Percentiles rank a stretch among this genome's conserved stretches.
These are phyloP conservation scores for Fusarium nygamai DNA, from an alignment of 2,329 filamentous ascomycete species.

Conservation along the genomic window DNA sequence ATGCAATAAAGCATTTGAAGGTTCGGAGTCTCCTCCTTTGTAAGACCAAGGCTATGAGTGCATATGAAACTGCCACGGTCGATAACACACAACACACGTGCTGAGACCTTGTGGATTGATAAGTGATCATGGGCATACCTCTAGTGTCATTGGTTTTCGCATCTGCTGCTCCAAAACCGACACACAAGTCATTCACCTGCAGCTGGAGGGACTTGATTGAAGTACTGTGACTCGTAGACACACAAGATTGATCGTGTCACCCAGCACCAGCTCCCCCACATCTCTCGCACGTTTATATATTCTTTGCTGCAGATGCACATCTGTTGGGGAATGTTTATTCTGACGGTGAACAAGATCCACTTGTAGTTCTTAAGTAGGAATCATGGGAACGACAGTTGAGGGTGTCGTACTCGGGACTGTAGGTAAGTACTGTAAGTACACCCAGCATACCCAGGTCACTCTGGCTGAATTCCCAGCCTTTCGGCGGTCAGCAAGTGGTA, in stretches of 20 bases:
- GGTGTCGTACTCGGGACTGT: conserved; percentile 13
- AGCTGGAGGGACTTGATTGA: not conserved
- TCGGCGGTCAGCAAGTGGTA: not conserved
- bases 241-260: conserved; percentile 20
- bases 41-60: not conserved
- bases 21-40: not conserved
- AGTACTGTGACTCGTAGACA: conserved; percentile 16
- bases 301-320: not conserved
- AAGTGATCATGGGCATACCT: not conserved
- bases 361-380: not conserved
- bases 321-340: not conserved
- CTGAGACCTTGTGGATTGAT: conserved; percentile 15
- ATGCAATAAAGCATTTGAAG: not conserved
- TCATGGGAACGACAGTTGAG: not conserved
- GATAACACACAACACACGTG: conserved; percentile 23
- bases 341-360: not conserved
- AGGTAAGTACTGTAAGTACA: not conserved
- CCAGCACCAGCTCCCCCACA: not conserved
- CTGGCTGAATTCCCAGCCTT: not conserved
- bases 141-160: not conserved
- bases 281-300: not conserved
- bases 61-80: not conserved
- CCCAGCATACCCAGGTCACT: not conserved
- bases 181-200: not conserved
- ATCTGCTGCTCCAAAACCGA: not conserved